phyloP scores from a whole-genome alignment of 2,329 filamentous ascomycete genomes.

The Penicillium sp. region DNA sequence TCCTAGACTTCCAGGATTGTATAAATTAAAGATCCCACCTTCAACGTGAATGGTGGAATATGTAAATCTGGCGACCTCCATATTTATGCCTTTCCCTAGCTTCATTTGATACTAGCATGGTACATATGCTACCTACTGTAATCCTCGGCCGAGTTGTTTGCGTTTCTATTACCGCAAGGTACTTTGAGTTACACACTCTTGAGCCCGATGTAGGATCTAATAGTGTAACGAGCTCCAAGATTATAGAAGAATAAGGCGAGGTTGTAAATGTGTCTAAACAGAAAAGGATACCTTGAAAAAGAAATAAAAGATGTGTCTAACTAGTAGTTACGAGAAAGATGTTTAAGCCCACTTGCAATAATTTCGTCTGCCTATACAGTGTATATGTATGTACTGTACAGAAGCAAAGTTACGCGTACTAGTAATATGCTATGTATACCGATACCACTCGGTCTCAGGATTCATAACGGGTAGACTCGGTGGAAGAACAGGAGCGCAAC shows the following conservation, averaged over 20 bases:
- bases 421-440: neutral
- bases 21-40: neutral
- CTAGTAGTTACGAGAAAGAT: too few relatives aligned
- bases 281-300: too few relatives aligned
- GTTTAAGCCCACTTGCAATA: too few relatives aligned
- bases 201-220: neutral
- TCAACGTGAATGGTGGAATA: too few relatives aligned
- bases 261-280: too few relatives aligned
- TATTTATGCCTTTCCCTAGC: neutral
- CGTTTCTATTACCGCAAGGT: neutral
- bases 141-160: neutral
- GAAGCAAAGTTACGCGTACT: neutral
- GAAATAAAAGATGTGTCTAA: too few relatives aligned
- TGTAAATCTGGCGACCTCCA: too few relatives aligned
- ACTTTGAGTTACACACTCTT: neutral
- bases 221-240: neutral
- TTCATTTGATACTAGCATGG: neutral
- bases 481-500: neutral
- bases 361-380: too few relatives aligned
- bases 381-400: neutral
- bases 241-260: too few relatives aligned
- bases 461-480: conserved; percentile 1
- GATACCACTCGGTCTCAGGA: neutral
- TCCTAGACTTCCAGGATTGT: neutral
- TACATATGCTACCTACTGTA: neutral